These are phyloP conservation scores for Fusarium sp. DNA, from an alignment of 2,329 filamentous ascomycete genomes.

Conservation along the genomic window DNA sequence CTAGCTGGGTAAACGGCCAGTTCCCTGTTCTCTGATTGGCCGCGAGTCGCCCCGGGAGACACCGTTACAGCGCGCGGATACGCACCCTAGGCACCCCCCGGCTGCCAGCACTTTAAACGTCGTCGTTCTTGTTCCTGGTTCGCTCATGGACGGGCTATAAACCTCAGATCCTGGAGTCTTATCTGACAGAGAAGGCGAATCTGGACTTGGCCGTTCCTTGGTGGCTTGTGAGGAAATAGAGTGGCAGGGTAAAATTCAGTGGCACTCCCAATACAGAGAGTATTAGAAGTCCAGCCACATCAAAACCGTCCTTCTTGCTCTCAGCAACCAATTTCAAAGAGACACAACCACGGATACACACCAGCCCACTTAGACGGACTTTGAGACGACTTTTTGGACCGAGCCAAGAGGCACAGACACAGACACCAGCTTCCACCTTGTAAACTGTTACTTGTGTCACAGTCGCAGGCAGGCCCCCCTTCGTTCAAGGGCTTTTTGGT, in stretches of 20 bases:
- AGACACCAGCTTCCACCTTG: conserved; percentile 16
- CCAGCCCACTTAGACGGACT: conserved; percentile 22
- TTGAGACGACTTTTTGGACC: neutral
- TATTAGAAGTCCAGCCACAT: conserved; percentile 24
- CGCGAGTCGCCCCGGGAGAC: conserved; percentile 35
- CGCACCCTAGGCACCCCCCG: conserved; percentile 22
- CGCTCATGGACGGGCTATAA: conserved; percentile 22
- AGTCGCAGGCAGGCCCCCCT: conserved; percentile 28
- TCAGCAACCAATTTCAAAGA: conserved; percentile 22
- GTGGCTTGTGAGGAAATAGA: conserved; percentile 22
- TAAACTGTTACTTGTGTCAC: conserved; percentile 35
- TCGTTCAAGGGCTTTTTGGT: conserved; percentile 33
- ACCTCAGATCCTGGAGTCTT: conserved; percentile 23
- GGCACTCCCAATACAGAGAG: neutral
- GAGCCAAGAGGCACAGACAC: conserved; percentile 30
- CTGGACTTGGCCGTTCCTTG: conserved; percentile 1
- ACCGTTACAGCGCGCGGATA: conserved; percentile 30
- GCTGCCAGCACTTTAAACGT: conserved; percentile 43
- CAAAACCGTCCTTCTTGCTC: conserved; percentile 12
- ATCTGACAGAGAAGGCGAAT: conserved; percentile 21
- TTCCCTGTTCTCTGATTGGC: conserved; percentile 20
- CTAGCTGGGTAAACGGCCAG: conserved; percentile 16
- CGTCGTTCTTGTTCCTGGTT: conserved; percentile 31
- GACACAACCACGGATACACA: conserved; percentile 10
- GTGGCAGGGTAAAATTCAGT: conserved; percentile 34